A percentile compares a stretch with the other conserved stretches of the same genome.
Conservation (phyloP, 345 rosid species). For the Eucalyptus melliodora region DNA sequence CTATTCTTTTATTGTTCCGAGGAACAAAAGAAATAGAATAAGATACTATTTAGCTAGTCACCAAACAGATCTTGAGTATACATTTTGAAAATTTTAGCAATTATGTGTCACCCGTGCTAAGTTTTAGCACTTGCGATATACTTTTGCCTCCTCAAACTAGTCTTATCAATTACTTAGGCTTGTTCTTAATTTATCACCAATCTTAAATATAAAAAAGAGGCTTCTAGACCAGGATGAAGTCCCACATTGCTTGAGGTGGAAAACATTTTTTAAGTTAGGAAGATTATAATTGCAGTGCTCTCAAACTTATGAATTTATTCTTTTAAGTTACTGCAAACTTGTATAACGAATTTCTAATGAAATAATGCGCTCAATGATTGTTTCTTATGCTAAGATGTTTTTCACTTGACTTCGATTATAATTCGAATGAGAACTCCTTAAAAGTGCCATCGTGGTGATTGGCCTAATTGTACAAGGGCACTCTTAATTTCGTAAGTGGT, state of each 20-base stretch:
- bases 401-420: neutral
- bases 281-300: neutral
- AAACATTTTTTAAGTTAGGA: neutral
- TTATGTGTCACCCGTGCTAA: too few species aligned
- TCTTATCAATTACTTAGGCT: neutral
- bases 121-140: too few species aligned
- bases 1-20: too few species aligned
- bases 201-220: neutral
- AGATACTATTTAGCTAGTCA: neutral
- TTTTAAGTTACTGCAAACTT: neutral
- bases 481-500: neutral
- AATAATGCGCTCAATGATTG: neutral
- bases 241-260: neutral
- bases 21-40: neutral
- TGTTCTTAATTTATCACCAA: neutral
- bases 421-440: neutral
- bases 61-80: neutral
- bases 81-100: too few species aligned
- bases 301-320: neutral
- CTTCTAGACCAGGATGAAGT: neutral
- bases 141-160: neutral
- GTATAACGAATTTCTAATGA: neutral
- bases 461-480: neutral
- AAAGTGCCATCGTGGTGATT: neutral
- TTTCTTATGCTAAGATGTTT: neutral